Conservation (phyloP, 768 basidiomycete species). For the Termitomyces sp. region DNA sequence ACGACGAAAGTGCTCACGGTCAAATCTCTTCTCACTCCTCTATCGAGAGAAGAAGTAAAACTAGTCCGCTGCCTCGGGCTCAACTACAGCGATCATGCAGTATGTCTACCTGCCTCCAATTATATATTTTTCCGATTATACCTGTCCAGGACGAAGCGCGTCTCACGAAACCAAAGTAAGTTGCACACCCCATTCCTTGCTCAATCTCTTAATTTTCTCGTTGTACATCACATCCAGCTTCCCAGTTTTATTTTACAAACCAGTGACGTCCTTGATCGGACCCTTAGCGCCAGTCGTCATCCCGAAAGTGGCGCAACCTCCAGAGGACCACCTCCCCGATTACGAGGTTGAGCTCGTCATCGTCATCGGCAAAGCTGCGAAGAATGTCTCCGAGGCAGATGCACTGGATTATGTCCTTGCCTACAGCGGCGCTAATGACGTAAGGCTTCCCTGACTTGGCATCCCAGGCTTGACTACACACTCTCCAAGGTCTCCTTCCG, state of each 20-base stretch:
- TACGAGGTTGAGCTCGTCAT: conserved; percentile 81
- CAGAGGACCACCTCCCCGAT: conserved; percentile 66
- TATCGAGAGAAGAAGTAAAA: conserved; percentile 61
- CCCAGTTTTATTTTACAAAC: conserved; percentile 80
- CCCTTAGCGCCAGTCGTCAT: conserved; percentile 61
- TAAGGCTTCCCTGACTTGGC: conserved; percentile 18
- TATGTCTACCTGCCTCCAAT: conserved; percentile 17
- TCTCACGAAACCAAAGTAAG: conserved; percentile 57
- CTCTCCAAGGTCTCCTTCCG: conserved; percentile 69
- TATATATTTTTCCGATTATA: not conserved
- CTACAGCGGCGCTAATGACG: conserved; percentile 79
- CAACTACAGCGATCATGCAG: conserved; percentile 85
- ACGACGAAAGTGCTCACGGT: conserved; percentile 63
- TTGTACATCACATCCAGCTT: conserved; percentile 31
- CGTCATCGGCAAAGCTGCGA: conserved; percentile 78
- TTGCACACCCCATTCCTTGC: not conserved
- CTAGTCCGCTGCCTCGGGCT: conserved; percentile 73
- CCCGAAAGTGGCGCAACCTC: conserved; percentile 65
- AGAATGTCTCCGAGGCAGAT: conserved; percentile 72
- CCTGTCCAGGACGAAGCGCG: conserved; percentile 46
- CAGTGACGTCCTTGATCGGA: conserved; percentile 62
- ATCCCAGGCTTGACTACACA: not conserved
- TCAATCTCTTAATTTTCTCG: not conserved
- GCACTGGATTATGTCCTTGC: conserved; percentile 84
- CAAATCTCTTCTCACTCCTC: conserved; percentile 61